phyloP scores from a whole-genome alignment of 140 eudicot species.

The Bidens hawaiensis region DNA sequence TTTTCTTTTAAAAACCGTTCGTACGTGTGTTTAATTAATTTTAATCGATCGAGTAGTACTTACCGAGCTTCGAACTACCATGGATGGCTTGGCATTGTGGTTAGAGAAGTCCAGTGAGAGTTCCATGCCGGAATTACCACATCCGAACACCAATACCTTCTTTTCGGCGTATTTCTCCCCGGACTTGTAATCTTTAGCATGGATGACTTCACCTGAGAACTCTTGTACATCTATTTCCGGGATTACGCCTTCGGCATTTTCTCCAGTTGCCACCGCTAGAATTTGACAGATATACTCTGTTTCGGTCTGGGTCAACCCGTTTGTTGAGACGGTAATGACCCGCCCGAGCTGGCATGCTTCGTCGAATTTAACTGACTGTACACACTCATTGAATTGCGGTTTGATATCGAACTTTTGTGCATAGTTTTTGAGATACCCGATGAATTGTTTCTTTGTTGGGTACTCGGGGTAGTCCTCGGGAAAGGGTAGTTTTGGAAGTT shows the following conservation, averaged over 20 bases:
- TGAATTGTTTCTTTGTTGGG: constrained; percentile 80
- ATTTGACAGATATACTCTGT: constrained; percentile 94
- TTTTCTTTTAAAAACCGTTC: constrained; percentile 16
- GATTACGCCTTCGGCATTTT: constrained; percentile 72
- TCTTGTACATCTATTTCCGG: constrained; percentile 76
- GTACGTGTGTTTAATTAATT: too few relatives aligned
- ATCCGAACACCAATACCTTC: constrained; percentile 87
- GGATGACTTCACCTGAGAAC: constrained; percentile 77
- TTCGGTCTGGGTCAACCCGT: constrained; percentile 44
- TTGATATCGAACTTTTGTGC: constrained; percentile 62
- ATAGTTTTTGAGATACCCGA: constrained; percentile 72
- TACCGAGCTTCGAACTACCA: constrained; percentile 96
- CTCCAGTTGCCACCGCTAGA: constrained; percentile 94
- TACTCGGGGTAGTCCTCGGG: constrained; percentile 88
- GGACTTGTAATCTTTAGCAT: constrained; percentile 78
- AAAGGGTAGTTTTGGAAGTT: constrained; percentile 72
- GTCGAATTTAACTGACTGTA: constrained; percentile 76
- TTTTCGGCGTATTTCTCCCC: constrained; percentile 64
- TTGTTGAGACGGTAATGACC: constrained; percentile 42
- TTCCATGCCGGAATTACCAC: constrained; percentile 98
- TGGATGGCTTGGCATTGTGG: constrained; percentile 77
- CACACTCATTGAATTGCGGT: constrained; percentile 84
- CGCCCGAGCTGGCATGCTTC: constrained; percentile 74
- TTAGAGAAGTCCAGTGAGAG: constrained; percentile 84
- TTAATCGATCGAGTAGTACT: too few relatives aligned